Evolutionary conservation across 805 yeast species (phyloP).

Genomic region (Pichia paraexigua): DNA sequence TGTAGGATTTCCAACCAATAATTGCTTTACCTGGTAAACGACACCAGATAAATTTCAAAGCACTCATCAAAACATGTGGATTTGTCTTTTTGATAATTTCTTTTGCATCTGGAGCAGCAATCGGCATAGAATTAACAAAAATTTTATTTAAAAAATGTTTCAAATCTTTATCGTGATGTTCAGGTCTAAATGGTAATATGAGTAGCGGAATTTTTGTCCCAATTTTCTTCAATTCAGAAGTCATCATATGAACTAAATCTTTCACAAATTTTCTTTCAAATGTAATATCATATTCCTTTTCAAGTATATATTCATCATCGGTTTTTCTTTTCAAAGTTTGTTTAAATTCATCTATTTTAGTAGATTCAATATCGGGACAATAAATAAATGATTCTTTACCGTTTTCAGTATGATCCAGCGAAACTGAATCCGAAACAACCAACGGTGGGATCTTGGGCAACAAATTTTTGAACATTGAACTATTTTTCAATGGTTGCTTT

Average conservation of each 20-base stretch:
- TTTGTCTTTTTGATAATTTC: constrained; percentile 45
- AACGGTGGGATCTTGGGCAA: constrained; percentile 3
- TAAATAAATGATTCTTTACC: constrained; percentile 24
- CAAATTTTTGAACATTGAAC: not conserved
- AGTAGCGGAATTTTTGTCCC: constrained; percentile 70
- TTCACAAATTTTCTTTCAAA: constrained; percentile 61
- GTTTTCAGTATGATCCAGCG: not conserved
- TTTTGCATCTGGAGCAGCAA: constrained; percentile 34
- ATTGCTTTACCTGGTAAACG: constrained; percentile 72
- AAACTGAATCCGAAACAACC: constrained; percentile 1
- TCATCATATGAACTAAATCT: constrained; percentile 59
- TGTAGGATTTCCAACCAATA: constrained; percentile 80
- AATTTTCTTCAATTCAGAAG: constrained; percentile 61
- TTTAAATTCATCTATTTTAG: constrained; percentile 20
- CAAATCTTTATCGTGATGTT: constrained; percentile 52
- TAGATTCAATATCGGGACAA: constrained; percentile 17
- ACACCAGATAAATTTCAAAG: constrained; percentile 80
- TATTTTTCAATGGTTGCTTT: too few species aligned
- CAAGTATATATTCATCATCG: constrained; percentile 18
- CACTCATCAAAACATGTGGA: constrained; percentile 63
- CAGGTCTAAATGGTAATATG: constrained; percentile 70
- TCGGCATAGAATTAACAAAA: constrained; percentile 39
- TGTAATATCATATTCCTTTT: constrained; percentile 28
- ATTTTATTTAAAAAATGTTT: constrained; percentile 48
- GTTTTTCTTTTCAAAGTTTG: constrained; percentile 22